Evolutionary conservation across 2,329 filamentous ascomycete genomes (phyloP).

Genomic region (Lasiodiplodia hormozganensis): DNA sequence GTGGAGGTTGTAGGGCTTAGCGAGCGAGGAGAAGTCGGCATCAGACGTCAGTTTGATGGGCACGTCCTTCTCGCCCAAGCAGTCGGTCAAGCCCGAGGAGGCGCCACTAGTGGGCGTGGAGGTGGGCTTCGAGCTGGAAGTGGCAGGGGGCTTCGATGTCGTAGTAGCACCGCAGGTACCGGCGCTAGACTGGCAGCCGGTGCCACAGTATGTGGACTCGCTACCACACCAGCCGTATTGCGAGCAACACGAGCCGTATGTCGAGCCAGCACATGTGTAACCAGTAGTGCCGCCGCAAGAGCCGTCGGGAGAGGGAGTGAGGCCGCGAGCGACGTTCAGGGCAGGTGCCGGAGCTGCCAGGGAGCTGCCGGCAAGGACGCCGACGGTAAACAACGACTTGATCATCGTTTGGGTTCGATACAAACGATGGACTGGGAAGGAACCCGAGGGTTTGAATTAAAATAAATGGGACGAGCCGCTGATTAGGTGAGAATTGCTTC

Average conservation of each 20-base stretch:
- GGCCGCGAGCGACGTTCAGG: neutral
- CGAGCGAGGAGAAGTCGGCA: slow-evolving; percentile 34
- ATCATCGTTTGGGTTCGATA: slow-evolving; percentile 11
- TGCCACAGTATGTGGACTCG: slow-evolving; percentile 26
- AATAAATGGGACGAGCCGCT: neutral
- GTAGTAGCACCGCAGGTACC: slow-evolving; percentile 18
- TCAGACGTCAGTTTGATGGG: slow-evolving; percentile 33
- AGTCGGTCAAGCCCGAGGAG: slow-evolving; percentile 35
- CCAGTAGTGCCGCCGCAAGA: slow-evolving; percentile 29
- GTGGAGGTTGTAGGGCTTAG: slow-evolving; percentile 47
- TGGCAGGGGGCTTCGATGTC: slow-evolving; percentile 9
- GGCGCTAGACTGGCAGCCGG: slow-evolving; percentile 27
- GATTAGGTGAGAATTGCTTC: neutral
- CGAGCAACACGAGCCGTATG: slow-evolving; percentile 28
- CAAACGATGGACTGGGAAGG: neutral
- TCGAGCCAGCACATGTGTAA: slow-evolving; percentile 30
- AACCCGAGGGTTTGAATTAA: neutral
- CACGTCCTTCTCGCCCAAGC: slow-evolving; percentile 44
- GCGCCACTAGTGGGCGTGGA: slow-evolving; percentile 8
- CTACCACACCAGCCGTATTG: slow-evolving; percentile 30
- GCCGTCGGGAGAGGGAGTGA: slow-evolving; percentile 28
- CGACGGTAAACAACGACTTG: slow-evolving; percentile 21
- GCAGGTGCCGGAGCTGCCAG: slow-evolving; percentile 21
- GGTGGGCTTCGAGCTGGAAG: slow-evolving; percentile 8
- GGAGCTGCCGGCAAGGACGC: slow-evolving; percentile 16